Conservation (phyloP, 2,329 filamentous ascomycete species). For the Penicillium brasilianum region DNA sequence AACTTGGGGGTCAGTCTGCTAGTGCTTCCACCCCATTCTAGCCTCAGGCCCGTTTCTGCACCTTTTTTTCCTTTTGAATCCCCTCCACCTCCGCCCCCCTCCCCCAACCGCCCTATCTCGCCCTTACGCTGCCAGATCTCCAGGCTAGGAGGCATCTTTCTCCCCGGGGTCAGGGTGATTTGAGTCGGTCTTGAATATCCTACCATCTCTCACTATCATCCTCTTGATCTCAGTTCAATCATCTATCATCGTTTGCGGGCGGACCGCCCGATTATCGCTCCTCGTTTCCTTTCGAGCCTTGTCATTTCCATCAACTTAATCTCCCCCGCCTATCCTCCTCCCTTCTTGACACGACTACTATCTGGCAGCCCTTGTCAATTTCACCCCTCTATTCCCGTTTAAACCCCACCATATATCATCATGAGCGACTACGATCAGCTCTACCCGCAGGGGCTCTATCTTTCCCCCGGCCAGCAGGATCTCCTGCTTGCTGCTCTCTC, state of each 20-base stretch:
- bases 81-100: conserved; percentile 9
- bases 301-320: not conserved
- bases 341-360: not conserved
- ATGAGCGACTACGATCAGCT: conserved; percentile 49
- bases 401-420: conserved; percentile 11
- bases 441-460: conserved; percentile 64
- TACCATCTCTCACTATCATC: not conserved
- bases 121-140: not conserved
- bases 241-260: conserved; percentile 33
- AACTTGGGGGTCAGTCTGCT: not conserved
- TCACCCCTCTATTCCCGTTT: not conserved
- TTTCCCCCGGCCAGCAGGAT: conserved; percentile 77
- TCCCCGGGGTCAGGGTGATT: not conserved
- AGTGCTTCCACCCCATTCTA: conserved; percentile 4
- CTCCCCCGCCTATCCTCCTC: not conserved
- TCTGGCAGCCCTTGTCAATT: not conserved
- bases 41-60: conserved; percentile 25
- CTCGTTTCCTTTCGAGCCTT: conserved; percentile 9
- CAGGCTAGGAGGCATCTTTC: not conserved
- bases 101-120: conserved; percentile 7
- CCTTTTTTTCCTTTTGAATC: conserved; percentile 16
- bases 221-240: not conserved
- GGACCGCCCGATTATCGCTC: conserved; percentile 38
- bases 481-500: conserved; percentile 77
- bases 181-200: not conserved